A percentile compares a stretch with the other conserved stretches of the same genome.
phyloP scores from a whole-genome alignment of 495 filamentous ascomycete genomes.

The Trichoderma gamsii region DNA sequence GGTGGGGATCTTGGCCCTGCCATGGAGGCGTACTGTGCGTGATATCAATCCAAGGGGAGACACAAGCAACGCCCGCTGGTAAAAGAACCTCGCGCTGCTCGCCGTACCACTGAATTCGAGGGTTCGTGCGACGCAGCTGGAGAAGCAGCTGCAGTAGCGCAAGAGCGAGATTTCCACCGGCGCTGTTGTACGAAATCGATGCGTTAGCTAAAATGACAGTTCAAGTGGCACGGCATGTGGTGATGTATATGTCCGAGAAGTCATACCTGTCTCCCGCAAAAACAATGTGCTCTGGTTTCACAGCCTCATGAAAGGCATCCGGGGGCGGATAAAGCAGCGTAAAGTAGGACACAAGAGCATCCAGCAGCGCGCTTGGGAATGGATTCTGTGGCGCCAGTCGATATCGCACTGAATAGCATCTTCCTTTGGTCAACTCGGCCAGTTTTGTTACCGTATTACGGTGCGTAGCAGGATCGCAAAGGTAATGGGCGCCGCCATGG shows the following conservation, averaged over 20 bases:
- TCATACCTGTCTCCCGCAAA: slow-evolving; percentile 65
- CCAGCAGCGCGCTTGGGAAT: slow-evolving; percentile 77
- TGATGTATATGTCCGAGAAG: not conserved
- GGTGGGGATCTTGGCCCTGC: slow-evolving; percentile 41
- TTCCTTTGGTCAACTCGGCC: slow-evolving; percentile 47
- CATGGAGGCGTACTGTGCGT: slow-evolving; percentile 68
- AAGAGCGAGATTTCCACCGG: slow-evolving; percentile 72
- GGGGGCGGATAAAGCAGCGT: slow-evolving; percentile 73
- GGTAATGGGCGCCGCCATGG: slow-evolving; percentile 81
- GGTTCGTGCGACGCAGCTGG: slow-evolving; percentile 53
- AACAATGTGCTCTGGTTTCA: slow-evolving; percentile 65
- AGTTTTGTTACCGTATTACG: slow-evolving; percentile 40
- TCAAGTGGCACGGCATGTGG: not conserved
- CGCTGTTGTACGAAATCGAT: slow-evolving; percentile 37
- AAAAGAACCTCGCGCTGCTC: slow-evolving; percentile 49
- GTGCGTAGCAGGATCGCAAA: slow-evolving; percentile 73
- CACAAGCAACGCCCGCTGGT: slow-evolving; percentile 60
- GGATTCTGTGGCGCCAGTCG: slow-evolving; percentile 77
- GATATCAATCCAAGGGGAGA: slow-evolving; percentile 74
- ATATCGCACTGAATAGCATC: slow-evolving; percentile 77
- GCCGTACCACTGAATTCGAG: slow-evolving; percentile 59
- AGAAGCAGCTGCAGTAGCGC: slow-evolving; percentile 69
- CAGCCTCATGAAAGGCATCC: slow-evolving; percentile 62
- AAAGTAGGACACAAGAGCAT: slow-evolving; percentile 78
- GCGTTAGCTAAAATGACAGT: not conserved